Base-by-base conservation (phyloP, 163 green algal genomes). In the Volvox carteri region DNA sequence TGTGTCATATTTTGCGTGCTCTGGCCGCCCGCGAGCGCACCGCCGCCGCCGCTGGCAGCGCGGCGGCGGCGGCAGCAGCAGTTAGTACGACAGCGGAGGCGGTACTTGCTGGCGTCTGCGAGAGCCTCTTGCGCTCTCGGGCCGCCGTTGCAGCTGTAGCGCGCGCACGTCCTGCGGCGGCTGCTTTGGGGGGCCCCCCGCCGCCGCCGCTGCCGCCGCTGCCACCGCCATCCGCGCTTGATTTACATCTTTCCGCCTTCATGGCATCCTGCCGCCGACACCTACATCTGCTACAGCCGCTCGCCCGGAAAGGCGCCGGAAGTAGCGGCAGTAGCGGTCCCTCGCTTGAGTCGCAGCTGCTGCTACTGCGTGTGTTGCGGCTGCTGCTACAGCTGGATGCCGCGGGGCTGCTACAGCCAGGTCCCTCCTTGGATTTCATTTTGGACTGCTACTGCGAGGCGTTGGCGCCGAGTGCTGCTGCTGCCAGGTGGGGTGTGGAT, bases 331-430 rank as follows among this genome's bases (percentile, higher is more conserved):
- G 39, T 41, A 35, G 16, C 7, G 14, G 18, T 19, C 70, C 78
- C 7, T 23, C 81, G 3, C 46, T 79, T 14, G 84, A 76, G 52
- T 60, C 37, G 35, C 39, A 54, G 19, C 30, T 84, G 41, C 52
- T 62, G 4, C 28, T 89, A 54, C 72, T 89, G 52, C 72, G 84
- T 0, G n/a, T 89, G 72, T 72, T 89, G 70, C 52, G 84, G 54
- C n/a, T 72, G 84, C 52, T 76, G 70, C 72, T 89, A 54, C 37
- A 44, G 72, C 72, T 89, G 84, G 84, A 89, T n/a, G 52, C 72
- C 2, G 16, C 6, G 25, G 72, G 39, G 39, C 52, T 89, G 72
- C 84, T 89, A 62, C 39, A 25, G 84, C 72, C 48, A 39, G 70
- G n/a, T 14, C 62, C 37, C 19, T 23, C 16, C 46, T 50, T 88